Percentiles rank a stretch among this genome's conserved stretches.
Conservation (phyloP, 352 stramenopile species). For the Globisporangium solare region DNA sequence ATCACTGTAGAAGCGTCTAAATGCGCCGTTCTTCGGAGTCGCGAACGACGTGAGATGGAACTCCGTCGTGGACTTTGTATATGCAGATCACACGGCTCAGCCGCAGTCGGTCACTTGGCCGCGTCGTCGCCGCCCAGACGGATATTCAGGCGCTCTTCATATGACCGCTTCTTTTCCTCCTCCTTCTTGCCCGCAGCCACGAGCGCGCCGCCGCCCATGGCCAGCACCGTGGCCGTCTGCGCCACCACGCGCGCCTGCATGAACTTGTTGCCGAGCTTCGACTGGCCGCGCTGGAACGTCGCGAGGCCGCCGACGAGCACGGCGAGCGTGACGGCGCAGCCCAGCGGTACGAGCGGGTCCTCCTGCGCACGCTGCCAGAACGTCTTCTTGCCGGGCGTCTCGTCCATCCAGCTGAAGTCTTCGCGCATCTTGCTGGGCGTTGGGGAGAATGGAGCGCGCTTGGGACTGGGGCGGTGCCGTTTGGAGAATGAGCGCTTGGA, state of each 20-base stretch:
- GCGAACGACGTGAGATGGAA: too few relatives aligned
- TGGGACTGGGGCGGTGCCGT: neutral
- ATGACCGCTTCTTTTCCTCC: constrained; percentile 46
- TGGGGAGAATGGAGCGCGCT: neutral
- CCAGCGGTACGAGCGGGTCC: constrained; percentile 72
- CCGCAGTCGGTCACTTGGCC: constrained; percentile 11
- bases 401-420: constrained; percentile 68
- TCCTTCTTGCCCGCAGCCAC: constrained; percentile 44
- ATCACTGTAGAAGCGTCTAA: too few relatives aligned
- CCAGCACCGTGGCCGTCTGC: constrained; percentile 68
- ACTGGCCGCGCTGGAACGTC: constrained; percentile 69
- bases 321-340: constrained; percentile 52
- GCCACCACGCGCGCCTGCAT: constrained; percentile 78
- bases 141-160: constrained; percentile 73
- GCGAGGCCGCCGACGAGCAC: constrained; percentile 65
- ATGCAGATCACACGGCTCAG: too few relatives aligned
- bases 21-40: too few relatives aligned
- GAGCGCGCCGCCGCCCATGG: constrained; percentile 44
- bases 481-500: neutral
- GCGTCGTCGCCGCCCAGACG: constrained; percentile 29
- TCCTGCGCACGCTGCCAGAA: constrained; percentile 62
- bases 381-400: constrained; percentile 56
- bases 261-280: constrained; percentile 76
- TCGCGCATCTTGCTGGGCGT: neutral
- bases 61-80: too few relatives aligned